Base-by-base conservation (phyloP, 495 filamentous ascomycete species). In the Xanthoparmelia taractica region DNA sequence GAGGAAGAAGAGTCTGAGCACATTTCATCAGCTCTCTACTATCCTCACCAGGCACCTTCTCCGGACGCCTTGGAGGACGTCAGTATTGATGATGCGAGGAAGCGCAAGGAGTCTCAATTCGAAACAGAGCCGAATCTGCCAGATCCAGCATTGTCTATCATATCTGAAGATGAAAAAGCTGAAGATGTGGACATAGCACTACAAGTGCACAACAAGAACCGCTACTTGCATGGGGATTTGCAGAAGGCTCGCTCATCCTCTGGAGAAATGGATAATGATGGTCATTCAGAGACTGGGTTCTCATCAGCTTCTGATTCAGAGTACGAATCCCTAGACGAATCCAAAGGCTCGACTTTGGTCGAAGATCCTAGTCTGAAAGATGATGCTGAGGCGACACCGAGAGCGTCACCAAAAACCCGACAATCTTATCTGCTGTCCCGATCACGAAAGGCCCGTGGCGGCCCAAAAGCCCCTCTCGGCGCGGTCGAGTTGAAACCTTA, bases 401-500 rank as follows among this genome's bases (percentile, higher is more conserved):
- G 84, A 20, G 80, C 84, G 23, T 84, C 85, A 4, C 82, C 78
- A 43, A 78, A 72, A 17, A 33, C 77, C 72, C 68, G 72, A 18
- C 72, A 76, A 63, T 63, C 73, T 65, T 71, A 70, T 66, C 64
- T 68, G 63, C 65, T 59, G 27, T 62, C 61, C 75, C 79, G 62
- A 65, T 68, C 63, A 72, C 72, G 41, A 69, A 79, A 72, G 75
- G 33, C 38, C 37, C 64, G n/a, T 56, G 47, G 41, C 48, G 63
- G 65, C 29, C 64, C 67, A n/a, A 63, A 71, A 17, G 85, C 80
- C 62, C 92, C 92, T 20, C 74, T 95, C 29, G 90, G 93, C 23
- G 93, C 93, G 17, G 95, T 98, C 66, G 93, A 97, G 73, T 78
- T 98, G 65, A 96, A 97, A 66, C 94, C 94, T 8, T 98, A 96